Percentiles rank a stretch among this genome's conserved stretches.
Evolutionary conservation across 2,329 filamentous ascomycete genomes (phyloP).

Genomic region (Penicillium expansum): DNA sequence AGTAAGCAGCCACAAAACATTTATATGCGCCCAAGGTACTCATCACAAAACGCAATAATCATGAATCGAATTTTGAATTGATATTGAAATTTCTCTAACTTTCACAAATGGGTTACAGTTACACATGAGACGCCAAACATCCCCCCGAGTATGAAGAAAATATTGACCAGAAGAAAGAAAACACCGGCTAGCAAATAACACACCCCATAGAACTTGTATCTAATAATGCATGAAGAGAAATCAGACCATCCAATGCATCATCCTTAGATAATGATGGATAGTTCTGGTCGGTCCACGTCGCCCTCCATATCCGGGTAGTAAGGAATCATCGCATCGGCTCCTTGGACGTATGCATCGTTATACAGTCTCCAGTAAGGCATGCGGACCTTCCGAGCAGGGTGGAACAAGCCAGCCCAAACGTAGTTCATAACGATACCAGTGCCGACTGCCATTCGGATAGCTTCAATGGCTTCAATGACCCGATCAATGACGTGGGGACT

Average conservation of each 20-base stretch:
- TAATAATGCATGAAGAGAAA: constrained; percentile 25
- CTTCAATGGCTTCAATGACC: constrained; percentile 96
- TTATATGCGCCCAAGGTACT: not conserved
- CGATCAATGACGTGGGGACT: constrained; percentile 97
- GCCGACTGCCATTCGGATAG: constrained; percentile 88
- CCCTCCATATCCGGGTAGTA: constrained; percentile 89
- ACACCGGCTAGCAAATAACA: constrained; percentile 23
- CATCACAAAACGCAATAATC: not conserved
- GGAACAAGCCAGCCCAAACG: constrained; percentile 95
- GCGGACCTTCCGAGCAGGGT: constrained; percentile 91
- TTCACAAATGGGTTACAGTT: constrained; percentile 25
- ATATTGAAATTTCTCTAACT: constrained; percentile 10
- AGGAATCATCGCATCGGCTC: constrained; percentile 90
- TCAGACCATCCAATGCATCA: constrained; percentile 14
- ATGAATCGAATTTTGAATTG: not conserved
- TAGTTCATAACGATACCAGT: constrained; percentile 95
- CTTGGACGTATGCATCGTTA: constrained; percentile 94
- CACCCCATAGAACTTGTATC: constrained; percentile 12
- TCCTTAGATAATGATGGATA: constrained; percentile 74
- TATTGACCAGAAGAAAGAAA: constrained; percentile 8
- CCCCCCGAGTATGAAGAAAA: constrained; percentile 16
- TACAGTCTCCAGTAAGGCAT: constrained; percentile 95
- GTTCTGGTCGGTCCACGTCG: constrained; percentile 74
- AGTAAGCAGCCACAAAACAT: constrained; percentile 1
- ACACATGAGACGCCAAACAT: constrained; percentile 23